phyloP scores from a whole-genome alignment of 352 stramenopile genomes.

The Globisporangium yorkense region DNA sequence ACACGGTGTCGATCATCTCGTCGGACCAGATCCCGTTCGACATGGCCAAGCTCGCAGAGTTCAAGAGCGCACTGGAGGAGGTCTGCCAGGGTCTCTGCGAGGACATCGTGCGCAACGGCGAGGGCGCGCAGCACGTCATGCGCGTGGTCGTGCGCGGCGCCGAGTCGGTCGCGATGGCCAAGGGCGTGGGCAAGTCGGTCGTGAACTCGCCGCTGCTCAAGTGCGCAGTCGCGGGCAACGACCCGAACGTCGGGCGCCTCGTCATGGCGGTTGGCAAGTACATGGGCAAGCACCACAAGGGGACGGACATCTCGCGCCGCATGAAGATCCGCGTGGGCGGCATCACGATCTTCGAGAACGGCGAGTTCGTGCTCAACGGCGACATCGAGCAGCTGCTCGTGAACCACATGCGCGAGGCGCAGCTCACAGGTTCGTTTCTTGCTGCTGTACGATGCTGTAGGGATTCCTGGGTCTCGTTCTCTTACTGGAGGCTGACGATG shows the following conservation, averaged over 20 bases:
- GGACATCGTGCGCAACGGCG: conserved; percentile 98
- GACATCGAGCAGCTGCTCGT: conserved; percentile 93
- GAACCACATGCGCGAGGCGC: conserved; percentile 91
- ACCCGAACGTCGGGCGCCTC: conserved; percentile 97
- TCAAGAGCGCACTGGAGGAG: conserved; percentile 88
- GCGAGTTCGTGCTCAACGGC: conserved; percentile 89
- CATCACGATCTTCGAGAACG: conserved; percentile 92
- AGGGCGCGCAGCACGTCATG: conserved; percentile 98
- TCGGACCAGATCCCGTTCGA: conserved; percentile 91
- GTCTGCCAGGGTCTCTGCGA: conserved; percentile 93
- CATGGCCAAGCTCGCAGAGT: conserved; percentile 71
- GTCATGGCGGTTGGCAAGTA: conserved; percentile 95
- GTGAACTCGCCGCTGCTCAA: conserved; percentile 97
- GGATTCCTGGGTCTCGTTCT: no score
- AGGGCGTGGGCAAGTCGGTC: conserved; percentile 88
- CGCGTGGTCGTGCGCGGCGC: conserved; percentile 88
- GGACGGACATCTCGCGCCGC: conserved; percentile 67
- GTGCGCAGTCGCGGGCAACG: conserved; percentile 96
- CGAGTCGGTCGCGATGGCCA: conserved; percentile 65
- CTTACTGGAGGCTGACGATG: neutral
- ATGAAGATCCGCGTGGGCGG: conserved; percentile 89
- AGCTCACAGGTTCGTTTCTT: conserved; percentile 54
- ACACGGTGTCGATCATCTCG: conserved; percentile 95
- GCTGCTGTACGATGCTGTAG: neutral
- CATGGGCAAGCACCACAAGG: conserved; percentile 92